A percentile compares a stretch with the other conserved stretches of the same genome.
Evolutionary conservation across 2,329 filamentous ascomycete genomes (phyloP).

Genomic region (Cercospora sp.): DNA sequence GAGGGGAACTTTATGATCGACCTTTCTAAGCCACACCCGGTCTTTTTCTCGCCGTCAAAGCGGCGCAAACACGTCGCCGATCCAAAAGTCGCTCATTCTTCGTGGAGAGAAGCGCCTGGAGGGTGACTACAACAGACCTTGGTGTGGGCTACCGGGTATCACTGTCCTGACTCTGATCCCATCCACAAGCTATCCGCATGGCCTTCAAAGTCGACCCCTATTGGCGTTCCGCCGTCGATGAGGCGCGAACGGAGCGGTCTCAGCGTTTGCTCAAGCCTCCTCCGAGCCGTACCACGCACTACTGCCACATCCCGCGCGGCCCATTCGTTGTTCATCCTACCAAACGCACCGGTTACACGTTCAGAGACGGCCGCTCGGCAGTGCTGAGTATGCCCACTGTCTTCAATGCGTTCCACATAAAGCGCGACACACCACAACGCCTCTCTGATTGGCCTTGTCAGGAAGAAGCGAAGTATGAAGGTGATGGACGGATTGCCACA

Average conservation of each 20-base stretch:
- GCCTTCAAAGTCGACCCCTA: background rate
- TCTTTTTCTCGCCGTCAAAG: background rate
- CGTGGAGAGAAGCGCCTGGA: background rate
- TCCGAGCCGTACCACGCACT: background rate
- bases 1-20: background rate
- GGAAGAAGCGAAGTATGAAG: conserved; percentile 50
- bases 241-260: background rate
- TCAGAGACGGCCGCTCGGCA: conserved; percentile 21
- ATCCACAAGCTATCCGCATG: background rate
- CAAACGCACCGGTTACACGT: background rate
- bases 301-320: background rate
- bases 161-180: background rate
- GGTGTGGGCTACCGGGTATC: background rate
- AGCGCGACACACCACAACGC: background rate
- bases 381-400: conserved; percentile 44
- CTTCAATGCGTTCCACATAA: conserved; percentile 27
- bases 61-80: background rate
- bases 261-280: background rate
- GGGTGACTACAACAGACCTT: background rate
- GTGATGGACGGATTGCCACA: conserved; percentile 49
- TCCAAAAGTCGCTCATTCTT: background rate
- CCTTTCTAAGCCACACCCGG: background rate
- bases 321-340: conserved; percentile 19
- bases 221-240: background rate
- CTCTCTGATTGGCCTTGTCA: conserved; percentile 45